Evolutionary conservation across 176 grass and related monocot species (phyloP).

Genomic region (Rhipidocladum racemiflorum): DNA sequence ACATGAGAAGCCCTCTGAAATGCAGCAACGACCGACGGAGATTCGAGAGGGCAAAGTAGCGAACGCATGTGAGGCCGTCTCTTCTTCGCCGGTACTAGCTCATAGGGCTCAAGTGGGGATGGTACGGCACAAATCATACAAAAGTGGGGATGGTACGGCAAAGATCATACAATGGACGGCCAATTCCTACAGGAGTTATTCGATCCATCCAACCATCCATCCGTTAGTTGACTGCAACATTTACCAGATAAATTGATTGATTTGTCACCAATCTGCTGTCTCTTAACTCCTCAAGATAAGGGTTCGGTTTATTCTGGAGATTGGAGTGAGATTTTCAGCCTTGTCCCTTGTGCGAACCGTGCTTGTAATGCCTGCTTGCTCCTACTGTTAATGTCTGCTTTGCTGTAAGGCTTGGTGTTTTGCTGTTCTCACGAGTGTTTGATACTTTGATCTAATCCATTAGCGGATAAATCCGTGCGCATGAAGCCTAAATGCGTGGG

Average conservation of each 20-base stretch:
- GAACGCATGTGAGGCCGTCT: slow-evolving; percentile 21
- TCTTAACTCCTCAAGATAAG: background rate
- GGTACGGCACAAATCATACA: background rate
- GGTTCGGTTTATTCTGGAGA: background rate
- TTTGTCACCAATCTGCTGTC: background rate
- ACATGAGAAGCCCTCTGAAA: background rate
- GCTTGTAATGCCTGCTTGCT: background rate
- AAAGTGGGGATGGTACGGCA: background rate
- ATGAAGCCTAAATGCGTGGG: background rate
- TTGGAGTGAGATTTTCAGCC: background rate
- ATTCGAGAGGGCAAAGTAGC: slow-evolving; percentile 16
- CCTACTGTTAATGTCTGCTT: background rate
- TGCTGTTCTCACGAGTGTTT: background rate
- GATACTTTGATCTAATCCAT: background rate
- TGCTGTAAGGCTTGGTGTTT: background rate
- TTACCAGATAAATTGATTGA: background rate
- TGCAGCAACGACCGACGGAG: background rate
- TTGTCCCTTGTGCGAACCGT: background rate
- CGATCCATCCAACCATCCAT: background rate
- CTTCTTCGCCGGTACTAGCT: background rate
- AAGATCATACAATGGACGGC: background rate
- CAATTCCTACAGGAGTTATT: background rate
- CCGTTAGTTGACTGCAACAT: background rate
- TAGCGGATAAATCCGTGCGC: slow-evolving; percentile 9
- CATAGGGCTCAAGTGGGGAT: background rate